Conservation (phyloP, 2,329 filamentous ascomycete species). For the Colletotrichum karsti region DNA sequence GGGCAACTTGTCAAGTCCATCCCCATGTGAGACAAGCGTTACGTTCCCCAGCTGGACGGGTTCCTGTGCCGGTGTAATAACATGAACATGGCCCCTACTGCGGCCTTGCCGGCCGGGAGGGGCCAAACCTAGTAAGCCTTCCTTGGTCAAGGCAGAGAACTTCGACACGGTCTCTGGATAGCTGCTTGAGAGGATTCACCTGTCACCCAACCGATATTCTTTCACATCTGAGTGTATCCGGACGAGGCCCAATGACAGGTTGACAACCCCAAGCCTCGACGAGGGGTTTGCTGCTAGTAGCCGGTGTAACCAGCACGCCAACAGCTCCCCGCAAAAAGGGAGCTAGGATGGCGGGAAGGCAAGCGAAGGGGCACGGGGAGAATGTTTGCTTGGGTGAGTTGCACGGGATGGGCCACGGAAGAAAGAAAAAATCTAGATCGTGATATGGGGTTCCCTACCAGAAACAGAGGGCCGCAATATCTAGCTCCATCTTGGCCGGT, state of each 20-base stretch:
- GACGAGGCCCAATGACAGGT: neutral
- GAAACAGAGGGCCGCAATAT: conserved; percentile 41
- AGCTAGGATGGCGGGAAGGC: conserved; percentile 6
- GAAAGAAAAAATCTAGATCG: neutral
- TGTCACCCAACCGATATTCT: neutral
- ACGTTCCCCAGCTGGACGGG: conserved; percentile 18
- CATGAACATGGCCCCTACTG: neutral
- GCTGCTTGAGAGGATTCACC: neutral
- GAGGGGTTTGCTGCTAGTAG: conserved; percentile 13
- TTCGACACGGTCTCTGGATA: conserved; percentile 1
- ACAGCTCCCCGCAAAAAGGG: conserved; percentile 1
- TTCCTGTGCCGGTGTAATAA: neutral
- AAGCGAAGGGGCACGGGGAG: conserved; percentile 3
- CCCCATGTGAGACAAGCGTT: conserved; percentile 18
- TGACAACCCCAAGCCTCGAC: conserved; percentile 3
- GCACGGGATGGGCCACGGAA: neutral
- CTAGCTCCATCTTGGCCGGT: conserved; percentile 47
- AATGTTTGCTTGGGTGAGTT: neutral
- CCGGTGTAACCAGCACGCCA: conserved; percentile 14
- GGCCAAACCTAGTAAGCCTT: neutral
- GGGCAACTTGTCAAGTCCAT: neutral
- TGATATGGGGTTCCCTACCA: neutral
- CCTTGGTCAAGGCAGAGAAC: neutral
- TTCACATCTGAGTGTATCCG: conserved; percentile 7
- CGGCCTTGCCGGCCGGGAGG: neutral